These are phyloP conservation scores for Ochromonas danica DNA, from an alignment of 108 stramenopile species.

Conservation along the genomic window DNA sequence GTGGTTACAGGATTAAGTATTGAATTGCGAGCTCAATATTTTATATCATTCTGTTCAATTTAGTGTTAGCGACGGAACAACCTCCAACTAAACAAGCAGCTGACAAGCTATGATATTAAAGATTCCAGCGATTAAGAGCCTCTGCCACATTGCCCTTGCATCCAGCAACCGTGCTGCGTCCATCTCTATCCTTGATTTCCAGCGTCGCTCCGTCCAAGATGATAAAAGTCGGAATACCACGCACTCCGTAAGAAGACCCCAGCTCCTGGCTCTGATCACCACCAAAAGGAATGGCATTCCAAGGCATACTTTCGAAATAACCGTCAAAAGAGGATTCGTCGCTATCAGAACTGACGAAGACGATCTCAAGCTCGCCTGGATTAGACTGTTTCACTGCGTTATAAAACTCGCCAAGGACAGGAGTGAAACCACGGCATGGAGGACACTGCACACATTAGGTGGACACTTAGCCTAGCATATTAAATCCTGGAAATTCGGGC, in stretches of 20 bases:
- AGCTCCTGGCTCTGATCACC: neutral
- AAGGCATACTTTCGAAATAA: slow-evolving; percentile 73
- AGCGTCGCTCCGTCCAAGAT: neutral
- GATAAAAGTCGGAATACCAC: neutral
- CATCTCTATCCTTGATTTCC: neutral
- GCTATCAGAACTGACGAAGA: slow-evolving; percentile 76
- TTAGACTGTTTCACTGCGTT: slow-evolving; percentile 49
- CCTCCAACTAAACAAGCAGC: too few species aligned
- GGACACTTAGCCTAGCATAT: neutral
- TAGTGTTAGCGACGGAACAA: too few species aligned
- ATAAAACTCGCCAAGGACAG: slow-evolving; percentile 79
- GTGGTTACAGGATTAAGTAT: too few species aligned
- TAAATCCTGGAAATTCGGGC: neutral
- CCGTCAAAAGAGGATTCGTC: slow-evolving; percentile 66
- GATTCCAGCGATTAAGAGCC: too few species aligned
- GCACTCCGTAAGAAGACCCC: neutral
- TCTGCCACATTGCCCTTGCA: too few species aligned
- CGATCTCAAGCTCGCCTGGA: slow-evolving; percentile 72
- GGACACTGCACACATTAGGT: slow-evolving; percentile 42
- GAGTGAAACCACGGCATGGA: slow-evolving; percentile 82
- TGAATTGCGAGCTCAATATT: too few species aligned
- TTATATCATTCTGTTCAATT: too few species aligned
- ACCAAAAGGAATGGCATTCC: slow-evolving; percentile 75
- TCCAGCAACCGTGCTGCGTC: neutral
- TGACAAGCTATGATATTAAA: too few species aligned